Percentiles rank a stretch among this genome's conserved stretches.
Conservation (phyloP, 495 filamentous ascomycete genomes). For the Penicillium coprophilum region DNA sequence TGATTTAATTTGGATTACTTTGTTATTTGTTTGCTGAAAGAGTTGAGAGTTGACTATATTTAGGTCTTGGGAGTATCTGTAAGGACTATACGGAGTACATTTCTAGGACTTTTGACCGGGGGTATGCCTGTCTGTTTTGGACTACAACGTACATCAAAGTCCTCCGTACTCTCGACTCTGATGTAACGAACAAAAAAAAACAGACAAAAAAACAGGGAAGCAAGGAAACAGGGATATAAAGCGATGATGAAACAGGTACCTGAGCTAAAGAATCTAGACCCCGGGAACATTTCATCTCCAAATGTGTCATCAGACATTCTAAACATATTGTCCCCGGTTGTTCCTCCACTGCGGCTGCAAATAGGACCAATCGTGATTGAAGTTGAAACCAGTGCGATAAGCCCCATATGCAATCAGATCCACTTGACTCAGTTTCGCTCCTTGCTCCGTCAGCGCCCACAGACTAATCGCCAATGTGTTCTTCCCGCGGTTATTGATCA, state of each 20-base stretch:
- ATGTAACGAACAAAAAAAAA: background rate
- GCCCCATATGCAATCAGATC: conserved; percentile 35
- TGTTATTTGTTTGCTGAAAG: no score
- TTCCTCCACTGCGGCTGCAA: conserved; percentile 45
- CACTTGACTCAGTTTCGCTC: conserved; percentile 36
- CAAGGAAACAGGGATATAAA: background rate
- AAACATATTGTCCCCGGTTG: conserved; percentile 32
- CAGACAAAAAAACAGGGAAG: no score
- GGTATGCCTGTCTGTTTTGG: background rate
- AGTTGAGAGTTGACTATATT: background rate
- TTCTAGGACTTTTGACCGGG: background rate
- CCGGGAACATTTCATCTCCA: background rate
- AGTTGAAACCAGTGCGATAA: conserved; percentile 47
- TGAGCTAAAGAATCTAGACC: background rate
- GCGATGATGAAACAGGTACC: background rate
- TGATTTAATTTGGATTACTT: background rate
- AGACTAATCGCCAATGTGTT: conserved; percentile 50
- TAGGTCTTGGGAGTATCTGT: no score
- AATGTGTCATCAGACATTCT: background rate
- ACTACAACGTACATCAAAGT: no score
- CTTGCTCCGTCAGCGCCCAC: conserved; percentile 46
- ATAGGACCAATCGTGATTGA: conserved; percentile 44
- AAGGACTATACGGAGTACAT: background rate
- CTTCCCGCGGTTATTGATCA: conserved; percentile 46
- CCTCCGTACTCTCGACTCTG: no score